A percentile compares a stretch with the other conserved stretches of the same genome.
Conservation (phyloP, 495 filamentous ascomycete species). For the Xylaria telfairii region DNA sequence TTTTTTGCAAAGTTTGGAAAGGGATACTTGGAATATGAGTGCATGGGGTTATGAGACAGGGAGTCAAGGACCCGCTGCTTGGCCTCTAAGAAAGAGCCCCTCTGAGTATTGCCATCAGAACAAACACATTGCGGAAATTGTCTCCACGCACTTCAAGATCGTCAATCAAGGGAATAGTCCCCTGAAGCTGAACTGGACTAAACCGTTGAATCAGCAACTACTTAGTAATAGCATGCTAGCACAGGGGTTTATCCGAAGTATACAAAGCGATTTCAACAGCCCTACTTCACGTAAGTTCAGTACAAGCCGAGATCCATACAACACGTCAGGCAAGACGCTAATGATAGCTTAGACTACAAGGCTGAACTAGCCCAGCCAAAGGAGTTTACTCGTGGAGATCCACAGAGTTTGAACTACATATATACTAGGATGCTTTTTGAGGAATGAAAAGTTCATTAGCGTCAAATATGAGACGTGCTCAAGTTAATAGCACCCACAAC, state of each 20-base stretch:
- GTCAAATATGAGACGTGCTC: not conserved
- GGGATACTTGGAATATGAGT: conserved; percentile 20
- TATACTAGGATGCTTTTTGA: conserved; percentile 17
- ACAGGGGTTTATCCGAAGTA: conserved; percentile 5
- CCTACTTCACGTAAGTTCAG: not conserved
- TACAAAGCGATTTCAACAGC: conserved; percentile 5
- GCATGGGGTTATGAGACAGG: conserved; percentile 18
- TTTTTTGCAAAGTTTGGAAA: conserved; percentile 16
- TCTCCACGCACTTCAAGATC: conserved; percentile 19
- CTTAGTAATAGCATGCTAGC: conserved; percentile 10
- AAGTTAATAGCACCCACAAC: too few relatives aligned
- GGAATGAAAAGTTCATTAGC: too few relatives aligned
- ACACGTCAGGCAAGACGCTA: not conserved
- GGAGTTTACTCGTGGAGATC: conserved; percentile 3
- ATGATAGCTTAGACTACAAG: conserved; percentile 4
- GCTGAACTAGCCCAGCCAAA: not conserved
- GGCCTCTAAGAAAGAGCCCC: conserved; percentile 15
- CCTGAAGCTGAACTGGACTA: conserved; percentile 16
- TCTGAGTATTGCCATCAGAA: conserved; percentile 12
- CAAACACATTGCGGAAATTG: conserved; percentile 13
- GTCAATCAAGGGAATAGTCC: conserved; percentile 16
- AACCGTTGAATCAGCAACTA: conserved; percentile 9
- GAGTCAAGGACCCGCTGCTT: not conserved
- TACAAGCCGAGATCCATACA: not conserved
- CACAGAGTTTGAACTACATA: conserved; percentile 16